Evolutionary conservation across 2,329 filamentous ascomycete species (phyloP).

Genomic region (Stenocarpella maydis): DNA sequence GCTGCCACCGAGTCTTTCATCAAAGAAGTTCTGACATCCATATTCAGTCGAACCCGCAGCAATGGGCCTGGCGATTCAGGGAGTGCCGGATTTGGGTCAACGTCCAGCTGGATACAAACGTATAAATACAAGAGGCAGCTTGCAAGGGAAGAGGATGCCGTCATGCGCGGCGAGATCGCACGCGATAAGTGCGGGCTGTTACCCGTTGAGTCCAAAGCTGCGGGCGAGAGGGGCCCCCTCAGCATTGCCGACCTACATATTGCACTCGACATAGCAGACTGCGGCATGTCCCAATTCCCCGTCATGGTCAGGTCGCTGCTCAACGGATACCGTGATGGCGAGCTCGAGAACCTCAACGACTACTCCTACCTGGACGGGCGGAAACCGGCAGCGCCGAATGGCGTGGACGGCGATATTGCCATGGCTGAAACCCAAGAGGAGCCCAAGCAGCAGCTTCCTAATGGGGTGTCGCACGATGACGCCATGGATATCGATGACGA

Average conservation of each 20-base stretch:
- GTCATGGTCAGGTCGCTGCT: slow-evolving; percentile 75
- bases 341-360: slow-evolving; percentile 73
- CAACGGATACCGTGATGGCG: slow-evolving; percentile 77
- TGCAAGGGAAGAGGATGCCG: slow-evolving; percentile 76
- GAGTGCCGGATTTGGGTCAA: slow-evolving; percentile 69
- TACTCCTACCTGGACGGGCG: slow-evolving; percentile 61
- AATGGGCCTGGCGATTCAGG: slow-evolving; percentile 71
- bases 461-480: slow-evolving; percentile 58
- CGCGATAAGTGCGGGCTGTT: slow-evolving; percentile 80
- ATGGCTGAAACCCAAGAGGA: slow-evolving; percentile 46
- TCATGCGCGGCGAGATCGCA: slow-evolving; percentile 75
- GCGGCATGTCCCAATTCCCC: slow-evolving; percentile 79
- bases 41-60: slow-evolving; percentile 70
- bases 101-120: slow-evolving; percentile 78
- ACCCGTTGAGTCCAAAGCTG: slow-evolving; percentile 81
- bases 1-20: slow-evolving; percentile 73
- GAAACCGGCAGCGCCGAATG: slow-evolving; percentile 39
- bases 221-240: slow-evolving; percentile 74
- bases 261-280: slow-evolving; percentile 78
- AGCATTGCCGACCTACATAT: slow-evolving; percentile 82
- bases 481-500: slow-evolving; percentile 69
- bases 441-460: slow-evolving; percentile 51
- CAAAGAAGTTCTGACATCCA: slow-evolving; percentile 69
- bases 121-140: slow-evolving; percentile 79
- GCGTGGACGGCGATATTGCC: slow-evolving; percentile 45